Evolutionary conservation across 306 rosid species (phyloP), one percentile per base, ranked within the genome.

Genomic region (Abrus pulchellus): DNA sequence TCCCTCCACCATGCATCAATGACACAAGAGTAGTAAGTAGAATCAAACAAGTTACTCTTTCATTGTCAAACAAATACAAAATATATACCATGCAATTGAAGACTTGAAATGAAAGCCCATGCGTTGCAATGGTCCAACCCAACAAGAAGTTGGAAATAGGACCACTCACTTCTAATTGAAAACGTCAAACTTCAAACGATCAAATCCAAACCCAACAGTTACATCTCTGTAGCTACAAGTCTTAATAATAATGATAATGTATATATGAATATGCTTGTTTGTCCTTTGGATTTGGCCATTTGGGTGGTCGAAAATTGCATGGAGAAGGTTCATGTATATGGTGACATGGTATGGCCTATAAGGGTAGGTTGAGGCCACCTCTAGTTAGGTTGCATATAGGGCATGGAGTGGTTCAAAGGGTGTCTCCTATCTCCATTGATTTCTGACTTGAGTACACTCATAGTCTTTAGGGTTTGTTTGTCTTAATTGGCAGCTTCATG

Each of bases 41-140:
- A 5, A 68, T 48, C 59, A 52, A 36, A 20, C 13, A 10, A 5
- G 5, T 11, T 1, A 52, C 30, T 30, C 61, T 63, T 50, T 27
- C 44, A 6, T 40, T 53, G 82, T 77, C 47, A 29, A 43, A 54
- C 33, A 41, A 69, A 44, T 38, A 38, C 5, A 1, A 36, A 36
- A 4, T 2, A 36, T 3, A 38, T 6, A 1, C 2, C 30, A n/a
- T 36, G 6, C 29, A 4, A 2, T 66, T n/a, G 3, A 50, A 56
- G 45, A 12, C 38, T 33, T 9, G 1, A 3, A 27, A 14, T 1
- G 0, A 1, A 47, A 80, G 47, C 44, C 77, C 81, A 66, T 68
- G 69, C 57, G 81, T 45, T 12, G 12, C 2, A 9, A 65, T 74
- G 84, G 87, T 83, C 87, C 89, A 88, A 63, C 69, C 84, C 80